Conservation (phyloP, 1,139 yeast genomes). For the Hemisphaericaspora xylanilytica region DNA sequence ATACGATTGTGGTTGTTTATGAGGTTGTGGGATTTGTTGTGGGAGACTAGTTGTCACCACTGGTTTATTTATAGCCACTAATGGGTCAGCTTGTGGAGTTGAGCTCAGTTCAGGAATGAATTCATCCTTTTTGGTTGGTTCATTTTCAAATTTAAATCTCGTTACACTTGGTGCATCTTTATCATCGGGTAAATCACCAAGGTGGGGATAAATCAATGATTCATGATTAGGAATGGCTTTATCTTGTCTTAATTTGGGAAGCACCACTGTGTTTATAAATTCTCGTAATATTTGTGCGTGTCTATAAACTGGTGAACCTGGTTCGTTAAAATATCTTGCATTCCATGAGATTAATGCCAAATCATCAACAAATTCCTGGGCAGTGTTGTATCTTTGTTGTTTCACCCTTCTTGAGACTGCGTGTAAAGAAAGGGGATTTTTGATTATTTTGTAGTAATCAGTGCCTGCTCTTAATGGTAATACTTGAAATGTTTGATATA, state of each 20-base stretch:
- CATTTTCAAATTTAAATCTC: slow-evolving; percentile 7
- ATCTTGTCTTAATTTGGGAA: slow-evolving; percentile 53
- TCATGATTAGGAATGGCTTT: slow-evolving; percentile 39
- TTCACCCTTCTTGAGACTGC: slow-evolving; percentile 44
- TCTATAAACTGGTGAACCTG: slow-evolving; percentile 61
- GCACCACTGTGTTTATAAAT: slow-evolving; percentile 50
- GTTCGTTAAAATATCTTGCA: slow-evolving; percentile 79
- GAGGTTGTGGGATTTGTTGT: slow-evolving; percentile 1
- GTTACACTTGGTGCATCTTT: slow-evolving; percentile 20
- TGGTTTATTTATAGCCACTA: slow-evolving; percentile 11
- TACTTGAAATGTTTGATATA: slow-evolving; percentile 50
- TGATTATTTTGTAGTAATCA: slow-evolving; percentile 45
- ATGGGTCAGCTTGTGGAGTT: slow-evolving; percentile 10
- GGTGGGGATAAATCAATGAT: slow-evolving; percentile 58
- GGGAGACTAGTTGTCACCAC: slow-evolving; percentile 10
- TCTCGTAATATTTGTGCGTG: slow-evolving; percentile 73
- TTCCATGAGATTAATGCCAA: slow-evolving; percentile 86
- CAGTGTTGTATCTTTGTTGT: slow-evolving; percentile 50
- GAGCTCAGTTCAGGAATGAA: slow-evolving; percentile 14
- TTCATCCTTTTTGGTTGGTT: slow-evolving; percentile 8
- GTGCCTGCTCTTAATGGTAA: slow-evolving; percentile 53
- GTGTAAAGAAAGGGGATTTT: slow-evolving; percentile 44
- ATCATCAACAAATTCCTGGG: slow-evolving; percentile 72
- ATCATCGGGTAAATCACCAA: slow-evolving; percentile 72
- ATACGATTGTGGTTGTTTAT: neutral